Base-by-base conservation (phyloP, 2,329 filamentous ascomycete species). In the Pyricularia sp. region DNA sequence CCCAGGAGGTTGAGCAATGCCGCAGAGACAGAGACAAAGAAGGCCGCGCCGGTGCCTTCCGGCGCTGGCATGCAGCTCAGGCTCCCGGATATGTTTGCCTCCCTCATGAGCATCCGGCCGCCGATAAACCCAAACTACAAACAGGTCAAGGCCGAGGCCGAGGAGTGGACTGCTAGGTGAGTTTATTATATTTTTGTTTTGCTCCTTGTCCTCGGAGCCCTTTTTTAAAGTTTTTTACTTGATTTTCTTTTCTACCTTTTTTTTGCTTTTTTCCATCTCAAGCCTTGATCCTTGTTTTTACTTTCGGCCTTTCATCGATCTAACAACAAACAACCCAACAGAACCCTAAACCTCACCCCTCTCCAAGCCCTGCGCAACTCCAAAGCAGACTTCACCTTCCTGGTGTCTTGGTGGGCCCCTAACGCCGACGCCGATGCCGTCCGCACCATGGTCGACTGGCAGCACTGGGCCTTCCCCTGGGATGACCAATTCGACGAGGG, bases 401-500 rank as follows among this genome's bases (percentile, higher is more conserved):
- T 61, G 14, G 58, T 61, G 58, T 61, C 58, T 9, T 61, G 58
- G 58, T 61, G 58, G 58, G 58, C 58, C 2, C 58, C 58, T 9
- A 25, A 11, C 58, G n/a, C n/a, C 12, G 58, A 61, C 58, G 58
- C 58, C 58, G 58, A 61, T 1, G 58, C 58, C 1, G 10, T 61
- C 58, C 58, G 58, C 58, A 61, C 58, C n/a, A 17, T 61, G 10
- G 25, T 25, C 23, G 58, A 61, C 58, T 61, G 58, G 58, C 58
- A 61, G 58, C 58, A 61, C 58, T 61, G 58, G n/a, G 58, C 58
- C n/a, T 61, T 61, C 58, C 58, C 58, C 23, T 61, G 58, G 58
- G 58, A 61, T 23, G 58, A 61, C 58, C 58, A 61, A 23, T 76
- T 77, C 33, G 76, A 77, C 65, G 76, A 77, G 65, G 76, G 76